Base-by-base conservation (phyloP, 2,329 filamentous ascomycete genomes). In the Cladophialophora yegresii region DNA sequence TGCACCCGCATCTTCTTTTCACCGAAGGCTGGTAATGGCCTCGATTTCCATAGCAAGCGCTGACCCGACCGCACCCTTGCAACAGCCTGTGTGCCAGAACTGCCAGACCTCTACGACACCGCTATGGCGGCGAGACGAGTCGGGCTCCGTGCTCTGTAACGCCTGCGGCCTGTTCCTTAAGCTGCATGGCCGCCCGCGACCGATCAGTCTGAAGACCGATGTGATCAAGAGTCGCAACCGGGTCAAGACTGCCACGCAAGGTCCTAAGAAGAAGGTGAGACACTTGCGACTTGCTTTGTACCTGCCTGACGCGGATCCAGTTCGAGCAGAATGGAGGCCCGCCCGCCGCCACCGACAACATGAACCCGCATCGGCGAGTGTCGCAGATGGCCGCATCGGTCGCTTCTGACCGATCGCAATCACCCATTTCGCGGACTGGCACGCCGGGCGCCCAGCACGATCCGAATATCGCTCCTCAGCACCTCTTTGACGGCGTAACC, bases 221-320 rank as follows among this genome's bases (percentile, higher is more conserved):
- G 93, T 98, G 71, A 99, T 99, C 82, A 99, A 99, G 83, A 97
- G 93, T 82, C 92, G 95, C 74, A 99, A 99, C 80, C 88, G 95
- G 70, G 93, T 98, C 72, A 98, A 98, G 83, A 95, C 92, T 60
- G 86, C 90, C 8, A 91, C 82, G 2, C 85, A 93, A 73, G 85
- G 90, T 68, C 87, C 88, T 54, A 90, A 91, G 73, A 93, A 92
- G 79, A 96, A 96, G 88, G 91, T 92, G 80, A 74, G 79, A 75
- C 55, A 73, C 74, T 66, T 64, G 60, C 49, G 36, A 58, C 50
- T 47, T 30, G 22, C 4, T 23, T 32, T 22, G 12, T 7, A 26
- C 23, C 13, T 22, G 9, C 20, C 67, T 68, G 54, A 68, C 33
- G 54, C 16, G 40, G 55, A 2, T 10, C 28, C 71, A 80, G 81